These are phyloP conservation scores for Rachicladosporium sp. DNA, from an alignment of 2,329 filamentous ascomycete genomes.

Conservation along the genomic window DNA sequence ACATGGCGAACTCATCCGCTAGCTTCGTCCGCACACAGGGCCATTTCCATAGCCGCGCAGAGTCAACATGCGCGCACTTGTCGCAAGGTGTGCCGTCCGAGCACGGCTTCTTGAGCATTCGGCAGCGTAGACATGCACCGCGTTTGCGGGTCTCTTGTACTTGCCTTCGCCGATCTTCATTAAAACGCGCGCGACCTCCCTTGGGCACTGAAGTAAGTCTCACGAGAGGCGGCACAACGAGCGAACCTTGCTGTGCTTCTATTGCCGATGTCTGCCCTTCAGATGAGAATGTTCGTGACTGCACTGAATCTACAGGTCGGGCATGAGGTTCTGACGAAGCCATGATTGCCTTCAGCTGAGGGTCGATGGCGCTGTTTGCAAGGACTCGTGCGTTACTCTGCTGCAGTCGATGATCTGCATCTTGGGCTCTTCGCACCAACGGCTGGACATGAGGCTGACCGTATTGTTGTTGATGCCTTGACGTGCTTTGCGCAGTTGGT, in stretches of 20 bases:
- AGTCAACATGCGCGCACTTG: conserved; percentile 47
- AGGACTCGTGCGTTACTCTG: too few relatives aligned
- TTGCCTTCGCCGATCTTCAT: conserved; percentile 43
- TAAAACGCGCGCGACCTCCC: conserved; percentile 37
- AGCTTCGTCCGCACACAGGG: conserved; percentile 47
- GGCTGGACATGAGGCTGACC: too few relatives aligned
- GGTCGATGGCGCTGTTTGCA: too few relatives aligned
- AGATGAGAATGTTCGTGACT: too few relatives aligned
- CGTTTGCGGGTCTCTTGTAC: conserved; percentile 48
- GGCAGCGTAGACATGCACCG: conserved; percentile 50
- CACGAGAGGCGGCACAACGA: too few relatives aligned
- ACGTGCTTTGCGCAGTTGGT: too few relatives aligned
- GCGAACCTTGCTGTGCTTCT: conserved; percentile 4
- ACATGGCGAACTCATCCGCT: conserved; percentile 46
- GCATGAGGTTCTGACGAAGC: too few relatives aligned
- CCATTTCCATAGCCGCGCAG: conserved; percentile 48
- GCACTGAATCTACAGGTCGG: too few relatives aligned
- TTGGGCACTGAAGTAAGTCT: too few relatives aligned
- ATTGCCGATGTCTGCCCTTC: too few relatives aligned
- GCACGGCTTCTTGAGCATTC: conserved; percentile 53
- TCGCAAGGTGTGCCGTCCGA: conserved; percentile 48
- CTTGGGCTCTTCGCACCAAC: not conserved
- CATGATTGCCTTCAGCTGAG: too few relatives aligned
- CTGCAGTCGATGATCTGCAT: not conserved
- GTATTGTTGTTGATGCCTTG: too few relatives aligned